Base-by-base conservation (phyloP, 75 land plant genomes). In the Selaginella tamariscina region DNA sequence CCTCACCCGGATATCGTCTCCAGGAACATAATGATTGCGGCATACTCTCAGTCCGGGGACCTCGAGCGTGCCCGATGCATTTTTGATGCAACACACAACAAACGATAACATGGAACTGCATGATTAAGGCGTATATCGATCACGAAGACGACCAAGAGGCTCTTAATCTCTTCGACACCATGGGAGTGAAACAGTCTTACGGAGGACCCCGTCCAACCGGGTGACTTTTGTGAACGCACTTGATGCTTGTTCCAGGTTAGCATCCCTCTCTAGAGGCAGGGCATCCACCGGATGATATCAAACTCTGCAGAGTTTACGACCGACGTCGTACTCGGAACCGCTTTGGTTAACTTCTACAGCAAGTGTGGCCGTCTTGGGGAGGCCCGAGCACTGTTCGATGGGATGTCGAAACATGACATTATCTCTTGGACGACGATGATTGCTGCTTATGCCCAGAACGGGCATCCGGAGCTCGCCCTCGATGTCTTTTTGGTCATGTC, bases 371-470 rank as follows among this genome's bases (percentile, higher is more conserved):
- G 26, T 2, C 62, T 59, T 2, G 26, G 23, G 62, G 18, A 59
- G 8, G 5, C 62, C 8, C 2, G 21, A 23, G 5, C 26, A n/a
- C n/a, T 26, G 2, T 59, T 59, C 21, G 62, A 59, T 59, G 26
- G 18, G 8, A 59, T 59, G 62, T 2, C 62, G 21, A 59, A n/a
- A n/a, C 23, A 27, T 9, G 26, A 59, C 62, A 59, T n/a, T 21
- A n/a, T 59, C 62, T 59, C 62, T 8, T 59, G 62, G 62, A 59
- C 23, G 8, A n/a, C 62, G n/a, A 23, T 59, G 62, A 5, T 59
- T n/a, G 21, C 62, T 5, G 62, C 62, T 2, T 59, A 59, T n/a
- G 26, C 24, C 8, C 62, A 59, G 21, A 21, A 59, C 26, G 62
- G 62, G 26, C 62, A 59, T n/a, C 24, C 26, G 18, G 26, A n/a